These are phyloP conservation scores for Blastobotrys arbuscula DNA, from an alignment of 1,139 yeast genomes.

Conservation along the genomic window DNA sequence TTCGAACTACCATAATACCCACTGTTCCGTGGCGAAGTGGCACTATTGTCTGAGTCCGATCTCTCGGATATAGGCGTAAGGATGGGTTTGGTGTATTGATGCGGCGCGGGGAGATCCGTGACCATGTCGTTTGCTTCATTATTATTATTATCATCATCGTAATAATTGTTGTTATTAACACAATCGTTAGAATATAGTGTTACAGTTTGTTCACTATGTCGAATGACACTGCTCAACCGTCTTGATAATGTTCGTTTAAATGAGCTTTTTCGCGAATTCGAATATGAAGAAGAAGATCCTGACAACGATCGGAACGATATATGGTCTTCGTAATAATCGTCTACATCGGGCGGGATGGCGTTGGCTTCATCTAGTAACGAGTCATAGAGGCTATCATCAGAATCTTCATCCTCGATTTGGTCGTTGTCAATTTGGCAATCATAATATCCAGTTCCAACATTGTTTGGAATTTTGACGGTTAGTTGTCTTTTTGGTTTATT, in stretches of 20 bases:
- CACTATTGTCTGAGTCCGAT: slow-evolving; percentile 15
- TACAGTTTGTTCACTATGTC: slow-evolving; percentile 22
- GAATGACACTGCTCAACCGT: slow-evolving; percentile 17
- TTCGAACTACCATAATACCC: background rate
- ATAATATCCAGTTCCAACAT: background rate
- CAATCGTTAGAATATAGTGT: slow-evolving; percentile 19
- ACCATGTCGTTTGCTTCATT: slow-evolving; percentile 9
- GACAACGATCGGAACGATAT: slow-evolving; percentile 16
- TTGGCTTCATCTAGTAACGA: slow-evolving; percentile 29
- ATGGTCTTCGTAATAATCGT: slow-evolving; percentile 17
- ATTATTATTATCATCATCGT: background rate
- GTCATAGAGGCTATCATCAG: slow-evolving; percentile 21
- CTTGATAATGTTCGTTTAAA: slow-evolving; percentile 11
- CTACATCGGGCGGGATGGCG: slow-evolving; percentile 22
- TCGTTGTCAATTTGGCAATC: slow-evolving; percentile 3
- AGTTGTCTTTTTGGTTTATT: background rate
- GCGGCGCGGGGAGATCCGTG: slow-evolving; percentile 16
- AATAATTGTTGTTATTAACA: background rate
- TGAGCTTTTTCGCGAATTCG: background rate
- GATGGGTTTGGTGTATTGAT: slow-evolving; percentile 12
- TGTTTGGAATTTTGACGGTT: background rate
- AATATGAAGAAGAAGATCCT: slow-evolving; percentile 4
- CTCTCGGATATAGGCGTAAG: slow-evolving; percentile 24
- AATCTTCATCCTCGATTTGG: slow-evolving; percentile 10
- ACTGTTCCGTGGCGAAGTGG: slow-evolving; percentile 4